These are phyloP conservation scores for Phytophthora chlamydospora DNA, from an alignment of 352 stramenopile genomes.

Conservation along the genomic window DNA sequence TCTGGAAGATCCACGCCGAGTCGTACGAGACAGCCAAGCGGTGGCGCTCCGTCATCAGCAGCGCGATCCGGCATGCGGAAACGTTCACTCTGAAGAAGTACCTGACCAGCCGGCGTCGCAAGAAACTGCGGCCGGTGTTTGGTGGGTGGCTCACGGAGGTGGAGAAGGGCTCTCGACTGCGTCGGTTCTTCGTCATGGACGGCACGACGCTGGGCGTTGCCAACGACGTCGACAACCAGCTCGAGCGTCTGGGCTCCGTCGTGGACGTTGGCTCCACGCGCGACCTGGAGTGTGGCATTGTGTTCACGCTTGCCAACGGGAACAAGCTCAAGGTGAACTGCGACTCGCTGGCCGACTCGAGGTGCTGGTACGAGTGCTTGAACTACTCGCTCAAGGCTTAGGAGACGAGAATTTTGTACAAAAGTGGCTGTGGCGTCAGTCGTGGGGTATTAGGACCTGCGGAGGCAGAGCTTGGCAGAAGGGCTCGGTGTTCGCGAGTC, in stretches of 20 bases:
- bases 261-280: constrained; percentile 68
- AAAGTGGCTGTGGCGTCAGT: constrained; percentile 33
- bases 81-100: constrained; percentile 77
- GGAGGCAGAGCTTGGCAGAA: constrained; percentile 25
- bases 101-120: constrained; percentile 64
- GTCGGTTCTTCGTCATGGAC: constrained; percentile 84
- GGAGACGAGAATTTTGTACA: constrained; percentile 37
- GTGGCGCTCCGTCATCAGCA: constrained; percentile 71
- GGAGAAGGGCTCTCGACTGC: constrained; percentile 46
- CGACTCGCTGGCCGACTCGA: constrained; percentile 73
- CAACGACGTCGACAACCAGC: constrained; percentile 81
- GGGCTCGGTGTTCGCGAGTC: constrained; percentile 20
- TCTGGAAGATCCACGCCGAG: constrained; percentile 77
- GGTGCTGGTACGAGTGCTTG: constrained; percentile 79
- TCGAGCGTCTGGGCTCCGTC: constrained; percentile 68
- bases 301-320: constrained; percentile 67
- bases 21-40: constrained; percentile 81
- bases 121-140: constrained; percentile 71
- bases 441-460: constrained; percentile 17
- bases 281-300: constrained; percentile 70
- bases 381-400: constrained; percentile 44
- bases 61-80: constrained; percentile 52
- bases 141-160: constrained; percentile 81
- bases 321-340: constrained; percentile 69
- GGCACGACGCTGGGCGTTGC: constrained; percentile 69